Evolutionary conservation across 768 basidiomycete species (phyloP).

Genomic region (Phallus indusiatus): DNA sequence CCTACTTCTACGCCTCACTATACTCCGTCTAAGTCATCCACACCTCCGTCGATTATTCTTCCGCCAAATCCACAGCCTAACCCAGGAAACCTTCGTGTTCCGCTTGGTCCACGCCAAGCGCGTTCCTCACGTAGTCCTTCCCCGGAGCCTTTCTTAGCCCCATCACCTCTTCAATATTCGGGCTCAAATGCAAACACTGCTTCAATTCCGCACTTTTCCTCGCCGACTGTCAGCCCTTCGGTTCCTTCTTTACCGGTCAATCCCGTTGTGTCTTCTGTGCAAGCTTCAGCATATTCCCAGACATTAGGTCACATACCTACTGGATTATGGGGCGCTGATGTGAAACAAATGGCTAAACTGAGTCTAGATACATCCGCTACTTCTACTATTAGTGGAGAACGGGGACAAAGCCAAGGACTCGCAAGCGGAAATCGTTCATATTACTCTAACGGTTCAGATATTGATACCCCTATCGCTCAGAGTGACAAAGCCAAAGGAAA

Average conservation of each 20-base stretch:
- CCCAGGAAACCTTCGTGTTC: constrained; percentile 29
- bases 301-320: not conserved
- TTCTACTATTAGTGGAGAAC: not conserved
- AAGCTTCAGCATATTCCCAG: not conserved
- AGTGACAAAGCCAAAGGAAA: constrained; percentile 89
- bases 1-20: constrained; percentile 14
- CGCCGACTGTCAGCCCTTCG: not conserved
- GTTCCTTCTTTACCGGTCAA: not conserved
- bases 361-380: not conserved
- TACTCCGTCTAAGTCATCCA: constrained; percentile 11
- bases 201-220: constrained; percentile 11
- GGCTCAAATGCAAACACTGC: not conserved
- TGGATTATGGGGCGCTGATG: constrained; percentile 1
- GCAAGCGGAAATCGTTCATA: not conserved
- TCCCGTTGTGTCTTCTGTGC: not conserved
- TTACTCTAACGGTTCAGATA: constrained; percentile 7
- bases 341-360: not conserved
- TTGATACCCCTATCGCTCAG: constrained; percentile 39
- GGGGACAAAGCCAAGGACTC: not conserved
- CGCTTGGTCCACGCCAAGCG: constrained; percentile 58
- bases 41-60: constrained; percentile 31
- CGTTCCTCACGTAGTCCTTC: constrained; percentile 59
- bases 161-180: constrained; percentile 11
- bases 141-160: constrained; percentile 31
- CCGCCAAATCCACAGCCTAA: constrained; percentile 38